These are phyloP conservation scores for Phialophora tarda DNA, from an alignment of 2,329 filamentous ascomycete species.

Conservation along the genomic window DNA sequence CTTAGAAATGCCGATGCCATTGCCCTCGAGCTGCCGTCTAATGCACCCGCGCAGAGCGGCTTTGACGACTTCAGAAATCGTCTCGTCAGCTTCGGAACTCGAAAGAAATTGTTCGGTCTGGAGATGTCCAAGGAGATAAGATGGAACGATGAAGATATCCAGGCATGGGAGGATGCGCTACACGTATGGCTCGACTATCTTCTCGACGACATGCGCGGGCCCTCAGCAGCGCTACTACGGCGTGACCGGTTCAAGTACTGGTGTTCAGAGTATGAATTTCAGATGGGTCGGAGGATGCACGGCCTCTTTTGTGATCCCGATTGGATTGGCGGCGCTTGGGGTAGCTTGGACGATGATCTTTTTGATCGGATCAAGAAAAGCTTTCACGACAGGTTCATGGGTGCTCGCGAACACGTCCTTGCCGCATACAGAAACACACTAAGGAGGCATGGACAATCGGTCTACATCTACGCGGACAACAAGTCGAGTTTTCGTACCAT, in stretches of 20 bases:
- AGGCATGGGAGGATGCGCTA: slow-evolving; percentile 7
- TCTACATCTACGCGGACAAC: background rate
- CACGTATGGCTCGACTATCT: slow-evolving; percentile 17
- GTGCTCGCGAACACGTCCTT: slow-evolving; percentile 15
- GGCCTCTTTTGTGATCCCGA: background rate
- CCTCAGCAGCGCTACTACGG: slow-evolving; percentile 5
- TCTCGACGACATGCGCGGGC: slow-evolving; percentile 16
- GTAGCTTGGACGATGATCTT: background rate
- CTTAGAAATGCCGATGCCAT: slow-evolving; percentile 19
- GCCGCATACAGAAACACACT: slow-evolving; percentile 14
- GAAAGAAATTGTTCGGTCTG: slow-evolving; percentile 8
- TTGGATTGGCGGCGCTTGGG: background rate
- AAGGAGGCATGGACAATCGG: slow-evolving; percentile 9
- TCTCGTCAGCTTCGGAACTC: slow-evolving; percentile 3
- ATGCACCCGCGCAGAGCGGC: background rate
- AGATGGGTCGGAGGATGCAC: slow-evolving; percentile 10
- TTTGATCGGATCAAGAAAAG: background rate
- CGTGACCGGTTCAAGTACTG: slow-evolving; percentile 22
- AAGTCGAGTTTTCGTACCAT: background rate
- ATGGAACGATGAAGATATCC: slow-evolving; percentile 14
- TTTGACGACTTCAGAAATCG: background rate
- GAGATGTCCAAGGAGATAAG: background rate
- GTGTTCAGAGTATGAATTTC: slow-evolving; percentile 20
- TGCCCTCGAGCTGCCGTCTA: slow-evolving; percentile 9
- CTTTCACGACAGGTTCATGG: slow-evolving; percentile 25